Percentiles rank a stretch among this genome's conserved stretches.
phyloP scores from a whole-genome alignment of 2,329 filamentous ascomycete genomes.

The Colletotrichum siamense region DNA sequence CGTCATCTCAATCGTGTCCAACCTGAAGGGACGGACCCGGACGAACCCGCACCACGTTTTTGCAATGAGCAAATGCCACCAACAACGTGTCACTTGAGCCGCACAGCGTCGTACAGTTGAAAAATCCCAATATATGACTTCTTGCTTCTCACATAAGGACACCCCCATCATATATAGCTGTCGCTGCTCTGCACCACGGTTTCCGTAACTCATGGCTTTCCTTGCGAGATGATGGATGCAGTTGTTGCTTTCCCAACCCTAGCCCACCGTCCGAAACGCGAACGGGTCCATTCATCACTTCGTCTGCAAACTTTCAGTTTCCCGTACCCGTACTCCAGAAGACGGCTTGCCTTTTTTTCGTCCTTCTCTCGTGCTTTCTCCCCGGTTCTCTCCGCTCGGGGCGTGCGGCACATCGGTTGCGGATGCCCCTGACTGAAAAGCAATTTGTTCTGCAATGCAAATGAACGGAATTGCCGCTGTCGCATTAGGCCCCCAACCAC shows the following conservation, averaged over 20 bases:
- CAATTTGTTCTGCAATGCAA: slow-evolving; percentile 5
- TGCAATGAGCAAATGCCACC: background rate
- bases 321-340: slow-evolving; percentile 13
- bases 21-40: background rate
- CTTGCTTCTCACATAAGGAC: background rate
- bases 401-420: slow-evolving; percentile 6
- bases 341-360: background rate
- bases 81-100: background rate
- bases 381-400: slow-evolving; percentile 1
- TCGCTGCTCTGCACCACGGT: background rate
- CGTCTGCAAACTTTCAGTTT: background rate
- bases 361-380: background rate
- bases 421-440: background rate
- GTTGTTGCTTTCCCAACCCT: background rate
- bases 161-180: slow-evolving; percentile 9
- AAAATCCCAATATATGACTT: background rate
- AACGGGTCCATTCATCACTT: slow-evolving; percentile 17
- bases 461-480: background rate
- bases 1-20: background rate
- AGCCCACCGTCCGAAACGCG: background rate
- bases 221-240: background rate
- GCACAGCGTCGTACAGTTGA: background rate
- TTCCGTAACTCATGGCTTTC: background rate
- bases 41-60: background rate
- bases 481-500: background rate